Conservation (phyloP, 108 stramenopile species). For the Schizochytrium sp. region DNA sequence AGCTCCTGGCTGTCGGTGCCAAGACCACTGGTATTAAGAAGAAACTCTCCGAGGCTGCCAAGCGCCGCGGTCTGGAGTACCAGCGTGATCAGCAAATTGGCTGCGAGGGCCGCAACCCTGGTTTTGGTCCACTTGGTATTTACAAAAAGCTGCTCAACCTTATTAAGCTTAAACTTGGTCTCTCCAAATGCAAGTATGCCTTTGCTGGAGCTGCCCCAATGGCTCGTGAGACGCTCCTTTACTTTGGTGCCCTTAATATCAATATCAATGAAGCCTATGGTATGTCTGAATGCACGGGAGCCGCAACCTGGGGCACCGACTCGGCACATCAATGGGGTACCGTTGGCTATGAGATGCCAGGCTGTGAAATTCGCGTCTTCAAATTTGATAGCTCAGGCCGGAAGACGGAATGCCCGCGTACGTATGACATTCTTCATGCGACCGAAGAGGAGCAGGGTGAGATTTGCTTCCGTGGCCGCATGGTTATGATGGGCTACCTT, state of each 20-base stretch:
- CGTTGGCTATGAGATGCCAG: slow-evolving; percentile 66
- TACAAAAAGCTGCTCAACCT: slow-evolving; percentile 68
- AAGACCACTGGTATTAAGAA: slow-evolving; percentile 76
- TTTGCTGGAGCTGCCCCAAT: slow-evolving; percentile 82
- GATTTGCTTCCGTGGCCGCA: slow-evolving; percentile 66
- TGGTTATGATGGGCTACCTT: slow-evolving; percentile 81
- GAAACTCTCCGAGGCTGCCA: slow-evolving; percentile 80
- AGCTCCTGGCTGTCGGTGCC: slow-evolving; percentile 80
- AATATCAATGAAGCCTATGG: slow-evolving; percentile 81
- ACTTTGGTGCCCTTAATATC: slow-evolving; percentile 82
- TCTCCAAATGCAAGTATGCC: slow-evolving; percentile 73
- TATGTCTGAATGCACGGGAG: slow-evolving; percentile 83
- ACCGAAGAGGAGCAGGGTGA: slow-evolving; percentile 46
- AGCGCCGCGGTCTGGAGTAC: slow-evolving; percentile 68
- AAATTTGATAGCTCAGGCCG: slow-evolving; percentile 47
- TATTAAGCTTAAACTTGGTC: slow-evolving; percentile 68
- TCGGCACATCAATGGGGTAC: slow-evolving; percentile 72
- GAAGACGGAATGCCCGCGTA: slow-evolving; percentile 42
- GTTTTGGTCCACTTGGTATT: slow-evolving; percentile 62
- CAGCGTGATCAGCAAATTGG: slow-evolving; percentile 60
- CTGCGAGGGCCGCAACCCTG: slow-evolving; percentile 33
- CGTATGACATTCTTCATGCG: slow-evolving; percentile 20
- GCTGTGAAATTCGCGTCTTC: slow-evolving; percentile 68
- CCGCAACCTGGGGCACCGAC: slow-evolving; percentile 74
- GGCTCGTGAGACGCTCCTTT: slow-evolving; percentile 76